Evolutionary conservation across 495 filamentous ascomycete genomes (phyloP).

Genomic region (Lentithecium fluviatile): DNA sequence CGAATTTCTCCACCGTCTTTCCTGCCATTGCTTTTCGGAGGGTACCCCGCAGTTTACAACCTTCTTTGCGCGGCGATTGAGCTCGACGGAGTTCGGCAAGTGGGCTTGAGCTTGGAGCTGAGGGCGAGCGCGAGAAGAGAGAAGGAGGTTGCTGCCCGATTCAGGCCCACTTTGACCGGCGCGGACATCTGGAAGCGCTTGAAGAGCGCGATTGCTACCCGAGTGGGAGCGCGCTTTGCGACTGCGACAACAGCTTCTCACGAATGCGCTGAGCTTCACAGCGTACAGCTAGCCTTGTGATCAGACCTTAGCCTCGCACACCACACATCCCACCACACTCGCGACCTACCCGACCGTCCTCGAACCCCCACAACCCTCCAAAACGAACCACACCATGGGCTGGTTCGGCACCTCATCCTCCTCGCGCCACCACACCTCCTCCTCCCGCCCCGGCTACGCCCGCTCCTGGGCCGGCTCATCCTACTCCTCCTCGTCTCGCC

Average conservation of each 20-base stretch:
- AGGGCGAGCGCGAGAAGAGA: background rate
- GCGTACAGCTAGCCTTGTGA: no score
- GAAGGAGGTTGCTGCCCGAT: background rate
- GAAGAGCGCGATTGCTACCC: no score
- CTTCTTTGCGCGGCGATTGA: background rate
- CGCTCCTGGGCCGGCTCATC: slow-evolving; percentile 31
- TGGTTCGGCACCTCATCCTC: slow-evolving; percentile 31
- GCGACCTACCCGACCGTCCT: background rate
- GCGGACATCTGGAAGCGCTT: no score
- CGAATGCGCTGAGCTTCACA: background rate
- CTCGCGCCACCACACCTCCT: slow-evolving; percentile 19
- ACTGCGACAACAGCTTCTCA: background rate
- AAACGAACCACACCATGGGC: slow-evolving; percentile 29
- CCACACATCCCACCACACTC: background rate
- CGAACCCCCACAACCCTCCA: slow-evolving; percentile 8
- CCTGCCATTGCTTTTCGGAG: no score
- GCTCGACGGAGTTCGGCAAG: background rate
- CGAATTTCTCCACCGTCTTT: no score
- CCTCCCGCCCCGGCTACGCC: slow-evolving; percentile 30
- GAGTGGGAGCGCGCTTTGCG: background rate
- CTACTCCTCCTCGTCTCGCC: slow-evolving; percentile 31
- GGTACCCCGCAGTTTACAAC: no score
- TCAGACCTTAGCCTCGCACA: no score
- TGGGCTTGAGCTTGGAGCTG: background rate
- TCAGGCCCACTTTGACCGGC: background rate